These are phyloP conservation scores for Linnemannia schmuckeri DNA, from an alignment of 192 early-diverging fungal species.

Conservation along the genomic window DNA sequence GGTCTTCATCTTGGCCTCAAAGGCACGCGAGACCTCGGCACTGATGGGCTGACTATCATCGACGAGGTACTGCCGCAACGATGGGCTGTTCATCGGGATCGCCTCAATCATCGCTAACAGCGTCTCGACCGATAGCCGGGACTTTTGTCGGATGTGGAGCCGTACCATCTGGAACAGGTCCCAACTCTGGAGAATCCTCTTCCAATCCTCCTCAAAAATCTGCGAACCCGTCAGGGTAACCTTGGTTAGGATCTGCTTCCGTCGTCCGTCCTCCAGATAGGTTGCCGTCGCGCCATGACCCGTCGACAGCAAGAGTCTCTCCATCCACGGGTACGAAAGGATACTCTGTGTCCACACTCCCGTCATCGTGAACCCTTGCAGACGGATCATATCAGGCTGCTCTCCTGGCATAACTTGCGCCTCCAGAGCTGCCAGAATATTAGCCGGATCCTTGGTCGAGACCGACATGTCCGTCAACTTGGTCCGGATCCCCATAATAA, in stretches of 20 bases:
- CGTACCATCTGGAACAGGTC: background rate
- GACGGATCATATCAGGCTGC: background rate
- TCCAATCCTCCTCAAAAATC: background rate
- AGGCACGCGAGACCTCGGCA: background rate
- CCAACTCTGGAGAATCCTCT: background rate
- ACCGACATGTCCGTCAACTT: conserved; percentile 19
- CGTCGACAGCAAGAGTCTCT: conserved; percentile 1
- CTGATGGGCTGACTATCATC: background rate
- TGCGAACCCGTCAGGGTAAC: background rate
- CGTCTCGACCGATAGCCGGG: background rate
- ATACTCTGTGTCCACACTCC: background rate
- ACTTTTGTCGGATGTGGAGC: background rate
- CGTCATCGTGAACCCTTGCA: conserved; percentile 1
- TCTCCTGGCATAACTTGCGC: background rate
- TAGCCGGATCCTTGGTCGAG: background rate
- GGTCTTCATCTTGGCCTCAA: conserved; percentile 9
- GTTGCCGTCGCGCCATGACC: background rate
- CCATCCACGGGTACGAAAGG: background rate
- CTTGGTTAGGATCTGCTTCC: background rate
- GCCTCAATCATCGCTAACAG: background rate
- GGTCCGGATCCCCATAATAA: conserved; percentile 10
- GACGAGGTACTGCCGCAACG: background rate
- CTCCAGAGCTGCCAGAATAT: conserved; percentile 6
- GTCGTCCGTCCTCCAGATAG: background rate
- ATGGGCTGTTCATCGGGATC: background rate